Percentiles rank a stretch among this genome's conserved stretches.
phyloP scores from a whole-genome alignment of 2,329 filamentous ascomycete species.

The Ascosphaera acerosa region DNA sequence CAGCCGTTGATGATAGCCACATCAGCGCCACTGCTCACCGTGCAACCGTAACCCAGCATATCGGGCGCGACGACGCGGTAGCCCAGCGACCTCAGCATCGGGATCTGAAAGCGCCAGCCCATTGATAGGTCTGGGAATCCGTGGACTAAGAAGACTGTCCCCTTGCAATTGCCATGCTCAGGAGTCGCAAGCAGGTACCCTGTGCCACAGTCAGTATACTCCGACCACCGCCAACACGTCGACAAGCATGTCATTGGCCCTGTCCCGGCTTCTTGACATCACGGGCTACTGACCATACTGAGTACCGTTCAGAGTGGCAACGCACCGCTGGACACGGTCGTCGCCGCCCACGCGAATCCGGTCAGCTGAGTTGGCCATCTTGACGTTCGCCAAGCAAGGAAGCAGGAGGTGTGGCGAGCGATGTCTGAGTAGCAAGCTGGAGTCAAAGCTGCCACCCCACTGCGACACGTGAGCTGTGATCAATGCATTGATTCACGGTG shows the following conservation, averaged over 20 bases:
- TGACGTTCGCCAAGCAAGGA: too few relatives aligned
- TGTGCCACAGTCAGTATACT: conserved; percentile 5
- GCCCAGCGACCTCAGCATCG: conserved; percentile 42
- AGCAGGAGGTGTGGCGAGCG: too few relatives aligned
- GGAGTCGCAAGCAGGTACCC: conserved; percentile 29
- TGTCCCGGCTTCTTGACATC: too few relatives aligned
- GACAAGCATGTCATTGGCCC: too few relatives aligned
- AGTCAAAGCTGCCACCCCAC: too few relatives aligned
- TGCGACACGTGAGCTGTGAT: too few relatives aligned
- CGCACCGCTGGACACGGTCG: conserved; percentile 37
- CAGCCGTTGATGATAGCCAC: too few relatives aligned
- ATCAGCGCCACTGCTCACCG: too few relatives aligned
- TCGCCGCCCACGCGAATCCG: conserved; percentile 39
- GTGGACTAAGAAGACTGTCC: conserved; percentile 29
- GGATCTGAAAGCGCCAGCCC: conserved; percentile 79
- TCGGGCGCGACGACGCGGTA: conserved; percentile 65
- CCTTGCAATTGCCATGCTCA: conserved; percentile 15
- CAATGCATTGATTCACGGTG: too few relatives aligned
- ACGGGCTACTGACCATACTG: conserved; percentile 40
- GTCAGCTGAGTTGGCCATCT: too few relatives aligned
- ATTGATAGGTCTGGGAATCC: conserved; percentile 65
- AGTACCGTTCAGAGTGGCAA: conserved; percentile 37
- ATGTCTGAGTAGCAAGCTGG: too few relatives aligned
- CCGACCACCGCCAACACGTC: background rate
- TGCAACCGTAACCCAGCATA: conserved; percentile 65